Evolutionary conservation across 2,329 filamentous ascomycete genomes (phyloP).

Genomic region (Onygena corvina): DNA sequence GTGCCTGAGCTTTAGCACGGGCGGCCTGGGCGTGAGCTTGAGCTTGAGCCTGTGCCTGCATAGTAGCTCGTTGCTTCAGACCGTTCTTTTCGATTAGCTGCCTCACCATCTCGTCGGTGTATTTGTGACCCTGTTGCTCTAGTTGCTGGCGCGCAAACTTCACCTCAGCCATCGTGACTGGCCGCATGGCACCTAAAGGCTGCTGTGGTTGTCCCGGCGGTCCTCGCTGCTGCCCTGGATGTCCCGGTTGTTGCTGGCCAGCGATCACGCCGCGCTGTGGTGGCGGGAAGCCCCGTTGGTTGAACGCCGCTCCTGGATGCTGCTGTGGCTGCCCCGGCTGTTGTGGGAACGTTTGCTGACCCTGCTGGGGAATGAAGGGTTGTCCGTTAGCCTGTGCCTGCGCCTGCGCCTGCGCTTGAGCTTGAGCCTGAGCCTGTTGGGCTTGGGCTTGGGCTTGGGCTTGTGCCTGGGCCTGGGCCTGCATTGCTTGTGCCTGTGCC

Average conservation of each 20-base stretch:
- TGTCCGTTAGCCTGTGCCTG: too few relatives aligned
- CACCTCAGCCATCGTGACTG: conserved; percentile 28
- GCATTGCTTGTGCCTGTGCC: conserved; percentile 11
- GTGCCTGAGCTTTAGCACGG: conserved; percentile 13
- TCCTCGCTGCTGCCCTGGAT: not conserved
- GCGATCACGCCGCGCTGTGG: too few relatives aligned
- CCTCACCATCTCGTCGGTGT: conserved; percentile 35
- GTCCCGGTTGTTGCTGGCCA: not conserved
- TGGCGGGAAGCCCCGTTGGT: conserved; percentile 15
- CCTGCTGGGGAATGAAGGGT: conserved; percentile 16
- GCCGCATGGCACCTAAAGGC: conserved; percentile 19
- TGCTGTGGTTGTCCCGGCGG: not conserved
- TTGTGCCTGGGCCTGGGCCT: conserved; percentile 16
- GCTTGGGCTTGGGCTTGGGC: conserved; percentile 9
- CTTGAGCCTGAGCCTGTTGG: conserved; percentile 14
- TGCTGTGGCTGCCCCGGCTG: not conserved
- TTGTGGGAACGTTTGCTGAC: not conserved
- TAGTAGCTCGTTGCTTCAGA: conserved; percentile 24
- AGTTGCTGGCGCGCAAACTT: conserved; percentile 28
- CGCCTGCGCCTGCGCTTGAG: too few relatives aligned
- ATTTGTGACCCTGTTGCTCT: conserved; percentile 24
- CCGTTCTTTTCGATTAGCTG: conserved; percentile 26
- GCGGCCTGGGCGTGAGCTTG: too few relatives aligned
- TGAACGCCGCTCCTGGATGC: not conserved
- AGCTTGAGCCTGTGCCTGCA: conserved; percentile 21